Evolutionary conservation across 805 yeast genomes (phyloP).

Genomic region (Candida suzukii): DNA sequence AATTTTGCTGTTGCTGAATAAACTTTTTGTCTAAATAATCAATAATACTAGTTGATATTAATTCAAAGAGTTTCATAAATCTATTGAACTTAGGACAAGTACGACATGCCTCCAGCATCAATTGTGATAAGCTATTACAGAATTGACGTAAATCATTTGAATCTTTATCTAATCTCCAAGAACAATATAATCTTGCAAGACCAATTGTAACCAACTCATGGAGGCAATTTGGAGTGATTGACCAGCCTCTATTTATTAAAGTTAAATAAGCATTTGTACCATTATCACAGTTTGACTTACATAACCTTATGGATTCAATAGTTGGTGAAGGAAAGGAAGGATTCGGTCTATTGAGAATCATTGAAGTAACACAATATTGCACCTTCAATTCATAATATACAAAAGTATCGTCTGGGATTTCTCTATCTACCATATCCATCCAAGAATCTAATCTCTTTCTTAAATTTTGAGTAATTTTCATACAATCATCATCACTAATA

Average conservation of each 20-base stretch:
- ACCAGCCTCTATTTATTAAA: constrained; percentile 10
- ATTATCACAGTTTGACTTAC: constrained; percentile 13
- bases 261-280: constrained; percentile 9
- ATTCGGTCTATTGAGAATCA: constrained; percentile 17
- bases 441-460: constrained; percentile 11
- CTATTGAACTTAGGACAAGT: constrained; percentile 10
- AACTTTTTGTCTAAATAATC: constrained; percentile 8
- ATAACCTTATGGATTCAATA: constrained; percentile 6
- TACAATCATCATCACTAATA: constrained; percentile 11
- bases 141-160: constrained; percentile 9
- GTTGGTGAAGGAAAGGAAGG: constrained; percentile 17
- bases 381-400: constrained; percentile 15
- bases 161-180: constrained; percentile 15
- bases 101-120: constrained; percentile 13
- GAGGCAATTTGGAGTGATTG: constrained; percentile 11
- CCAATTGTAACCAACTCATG: constrained; percentile 16
- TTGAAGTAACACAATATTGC: constrained; percentile 12
- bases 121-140: constrained; percentile 5
- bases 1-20: constrained; percentile 1
- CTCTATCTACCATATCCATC: constrained; percentile 12
- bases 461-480: constrained; percentile 4
- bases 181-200: constrained; percentile 17
- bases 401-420: constrained; percentile 8
- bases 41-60: constrained; percentile 12
- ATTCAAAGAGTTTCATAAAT: constrained; percentile 11